Evolutionary conservation across 1,284 basidiomycete species (phyloP).

Genomic region (Leccinum insigne): DNA sequence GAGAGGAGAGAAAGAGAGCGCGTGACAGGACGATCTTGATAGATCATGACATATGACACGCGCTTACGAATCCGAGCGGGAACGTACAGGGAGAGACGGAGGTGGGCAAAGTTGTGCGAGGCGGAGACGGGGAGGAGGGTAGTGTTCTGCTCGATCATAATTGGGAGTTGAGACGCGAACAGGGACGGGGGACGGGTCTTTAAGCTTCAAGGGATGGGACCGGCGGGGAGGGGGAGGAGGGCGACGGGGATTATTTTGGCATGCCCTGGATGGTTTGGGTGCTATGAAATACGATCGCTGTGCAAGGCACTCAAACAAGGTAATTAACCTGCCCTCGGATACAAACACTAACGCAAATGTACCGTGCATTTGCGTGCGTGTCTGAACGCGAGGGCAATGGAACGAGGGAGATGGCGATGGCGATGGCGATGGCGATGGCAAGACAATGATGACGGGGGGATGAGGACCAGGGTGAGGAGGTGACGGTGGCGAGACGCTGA

Average conservation of each 20-base stretch:
- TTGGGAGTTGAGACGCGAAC: slow-evolving; percentile 16
- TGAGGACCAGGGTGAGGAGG: too few relatives aligned
- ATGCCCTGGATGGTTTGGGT: slow-evolving; percentile 4
- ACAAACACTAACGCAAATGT: too few relatives aligned
- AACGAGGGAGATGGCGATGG: too few relatives aligned
- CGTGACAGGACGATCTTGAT: slow-evolving; percentile 29
- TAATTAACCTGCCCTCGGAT: slow-evolving; percentile 23
- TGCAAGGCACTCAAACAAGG: slow-evolving; percentile 33
- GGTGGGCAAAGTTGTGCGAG: slow-evolving; percentile 58
- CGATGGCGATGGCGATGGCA: too few relatives aligned
- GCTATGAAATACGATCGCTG: slow-evolving; percentile 37
- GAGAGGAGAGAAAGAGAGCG: slow-evolving; percentile 5
- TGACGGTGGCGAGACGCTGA: too few relatives aligned
- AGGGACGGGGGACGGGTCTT: slow-evolving; percentile 12
- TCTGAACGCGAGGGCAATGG: too few relatives aligned
- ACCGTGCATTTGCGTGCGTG: too few relatives aligned
- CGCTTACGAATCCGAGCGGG: slow-evolving; percentile 13
- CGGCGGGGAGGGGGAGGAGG: slow-evolving; percentile 8
- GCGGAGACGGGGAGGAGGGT: slow-evolving; percentile 45
- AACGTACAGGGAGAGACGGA: slow-evolving; percentile 60
- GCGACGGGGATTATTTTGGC: neutral
- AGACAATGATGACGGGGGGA: too few relatives aligned
- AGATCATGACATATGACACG: slow-evolving; percentile 33
- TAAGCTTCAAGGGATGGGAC: slow-evolving; percentile 11
- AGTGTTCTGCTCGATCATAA: slow-evolving; percentile 45